Conservation (phyloP, 2,329 filamentous ascomycete genomes). For the Fonsecaea erecta region DNA sequence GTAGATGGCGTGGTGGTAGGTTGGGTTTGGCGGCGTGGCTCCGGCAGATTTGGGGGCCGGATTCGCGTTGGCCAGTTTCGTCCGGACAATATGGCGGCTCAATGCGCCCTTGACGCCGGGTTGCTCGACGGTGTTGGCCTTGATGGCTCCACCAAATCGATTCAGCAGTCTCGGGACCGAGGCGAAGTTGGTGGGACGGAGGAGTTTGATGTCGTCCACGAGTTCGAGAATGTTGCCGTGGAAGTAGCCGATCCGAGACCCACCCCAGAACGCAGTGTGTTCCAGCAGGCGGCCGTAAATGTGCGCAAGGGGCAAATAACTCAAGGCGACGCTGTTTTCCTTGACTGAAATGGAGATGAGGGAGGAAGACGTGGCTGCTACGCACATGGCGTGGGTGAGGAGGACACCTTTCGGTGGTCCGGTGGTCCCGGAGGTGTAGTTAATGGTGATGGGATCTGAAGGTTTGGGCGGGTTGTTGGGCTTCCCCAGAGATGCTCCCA, state of each 20-base stretch:
- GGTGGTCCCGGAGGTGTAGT: slow-evolving; percentile 69
- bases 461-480: slow-evolving; percentile 72
- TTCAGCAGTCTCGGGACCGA: slow-evolving; percentile 93
- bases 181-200: slow-evolving; percentile 80
- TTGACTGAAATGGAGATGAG: slow-evolving; percentile 61
- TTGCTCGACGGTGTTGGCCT: slow-evolving; percentile 75
- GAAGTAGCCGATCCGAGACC: slow-evolving; percentile 85
- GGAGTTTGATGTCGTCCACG: slow-evolving; percentile 82
- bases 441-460: slow-evolving; percentile 77
- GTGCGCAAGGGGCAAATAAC: slow-evolving; percentile 91
- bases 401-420: slow-evolving; percentile 68
- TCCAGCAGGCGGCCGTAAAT: slow-evolving; percentile 90
- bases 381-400: slow-evolving; percentile 78
- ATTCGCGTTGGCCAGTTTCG: slow-evolving; percentile 71
- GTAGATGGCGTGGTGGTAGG: slow-evolving; percentile 58
- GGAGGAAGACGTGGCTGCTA: slow-evolving; percentile 66
- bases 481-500: slow-evolving; percentile 73
- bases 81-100: slow-evolving; percentile 75
- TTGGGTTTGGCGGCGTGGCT: slow-evolving; percentile 70
- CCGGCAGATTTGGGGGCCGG: slow-evolving; percentile 44
- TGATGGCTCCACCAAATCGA: slow-evolving; percentile 82
- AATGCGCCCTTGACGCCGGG: slow-evolving; percentile 79
- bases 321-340: slow-evolving; percentile 70
- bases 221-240: slow-evolving; percentile 85
- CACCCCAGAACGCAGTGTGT: slow-evolving; percentile 72